Conservation (phyloP, 2,329 filamentous ascomycete species). For the Triangularia setosa region DNA sequence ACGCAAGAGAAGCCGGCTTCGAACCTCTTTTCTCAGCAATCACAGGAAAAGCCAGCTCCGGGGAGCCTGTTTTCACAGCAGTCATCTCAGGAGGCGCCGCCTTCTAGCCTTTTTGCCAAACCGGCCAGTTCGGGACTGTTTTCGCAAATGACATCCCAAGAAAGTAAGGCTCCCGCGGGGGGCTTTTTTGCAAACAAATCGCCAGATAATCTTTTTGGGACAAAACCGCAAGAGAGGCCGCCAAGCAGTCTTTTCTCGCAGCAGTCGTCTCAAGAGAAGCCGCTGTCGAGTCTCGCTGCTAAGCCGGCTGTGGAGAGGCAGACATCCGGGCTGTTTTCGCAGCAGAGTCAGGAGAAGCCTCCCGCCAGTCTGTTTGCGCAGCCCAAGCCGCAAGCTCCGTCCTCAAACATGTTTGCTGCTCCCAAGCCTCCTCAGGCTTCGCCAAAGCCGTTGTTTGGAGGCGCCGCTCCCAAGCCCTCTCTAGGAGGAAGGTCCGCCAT, state of each 20-base stretch:
- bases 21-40: neutral
- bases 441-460: neutral
- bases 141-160: neutral
- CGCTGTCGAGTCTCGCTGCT: neutral
- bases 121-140: neutral
- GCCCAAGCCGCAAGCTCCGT: neutral
- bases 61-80: neutral
- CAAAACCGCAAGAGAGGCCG: neutral
- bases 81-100: neutral
- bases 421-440: neutral
- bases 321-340: neutral
- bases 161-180: neutral
- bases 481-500: conserved; percentile 21
- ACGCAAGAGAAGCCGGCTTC: neutral
- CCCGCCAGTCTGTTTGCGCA: neutral
- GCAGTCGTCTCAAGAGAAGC: neutral
- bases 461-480: neutral
- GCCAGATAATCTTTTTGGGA: neutral
- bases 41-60: neutral
- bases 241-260: neutral
- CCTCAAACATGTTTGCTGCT: neutral
- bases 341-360: neutral
- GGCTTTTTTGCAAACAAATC: too few species aligned
- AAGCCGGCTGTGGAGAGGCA: neutral
- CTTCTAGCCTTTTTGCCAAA: neutral